Evolutionary conservation across 2,329 filamentous ascomycete genomes (phyloP), one percentile per base, ranked within the genome.

Genomic region (Aspergillus sp.): DNA sequence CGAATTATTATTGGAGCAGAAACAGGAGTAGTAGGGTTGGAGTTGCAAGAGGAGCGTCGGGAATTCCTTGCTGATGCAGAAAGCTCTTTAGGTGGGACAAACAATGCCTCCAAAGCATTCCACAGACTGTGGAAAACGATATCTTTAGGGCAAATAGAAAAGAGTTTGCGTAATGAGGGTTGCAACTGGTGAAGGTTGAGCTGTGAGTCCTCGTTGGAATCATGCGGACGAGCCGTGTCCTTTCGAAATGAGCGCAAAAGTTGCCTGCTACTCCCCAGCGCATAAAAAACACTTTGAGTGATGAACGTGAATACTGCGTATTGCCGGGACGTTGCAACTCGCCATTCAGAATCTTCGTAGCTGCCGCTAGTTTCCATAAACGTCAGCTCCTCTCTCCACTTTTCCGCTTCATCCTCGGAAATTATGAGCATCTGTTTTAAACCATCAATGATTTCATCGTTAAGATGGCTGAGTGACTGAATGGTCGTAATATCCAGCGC

Each of bases 201-300:
- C 11, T 57, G 64, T 15, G 55, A 57, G 37, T 54, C 25, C 14
- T 55, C 23, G 40, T 27, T 52, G 19, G 41, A 46, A 21, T 56
- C 48, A 19, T 48, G 56, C 4, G 51, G 44, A 2, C 55, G 51
- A 35, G 58, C 51, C n/a, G 55, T 25, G 39, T 66, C 62, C 27
- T 58, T 62, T 52, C 70, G 66, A 64, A 80, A 79, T 8, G 78
- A 79, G 40, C 60, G 66, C 4, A 79, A 52, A 9, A 81, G 70
- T 46, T 77, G 73, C 31, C 63, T 69, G 21, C 75, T 70, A 52
- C 67, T 73, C 59, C 77, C 74, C 45, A 81, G 59, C 14, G 76
- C 70, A 59, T 75, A 81, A 57, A 73, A 76, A 1, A 79, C 69
- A 54, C 77, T 79, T 59, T 80, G 79, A 7, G 72, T 68, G 51